Evolutionary conservation across 495 filamentous ascomycete genomes (phyloP), one percentile per base, ranked within the genome.

Genomic region (Amniculicola lignicola): DNA sequence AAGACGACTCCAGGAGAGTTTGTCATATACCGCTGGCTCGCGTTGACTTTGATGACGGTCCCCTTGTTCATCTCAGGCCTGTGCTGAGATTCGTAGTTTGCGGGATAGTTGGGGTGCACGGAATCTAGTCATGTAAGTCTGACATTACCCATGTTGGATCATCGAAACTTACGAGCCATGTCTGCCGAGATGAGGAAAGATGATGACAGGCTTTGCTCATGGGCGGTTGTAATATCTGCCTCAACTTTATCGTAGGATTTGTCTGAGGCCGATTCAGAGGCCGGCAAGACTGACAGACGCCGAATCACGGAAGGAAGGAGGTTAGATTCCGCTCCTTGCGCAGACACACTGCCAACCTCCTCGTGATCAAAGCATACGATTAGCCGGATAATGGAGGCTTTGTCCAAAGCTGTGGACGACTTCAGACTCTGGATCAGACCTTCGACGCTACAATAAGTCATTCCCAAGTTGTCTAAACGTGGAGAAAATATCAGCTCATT

Each of bases 341-440:
- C 90, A 7, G 87, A 92, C 28, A 78, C 79, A 58, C 88, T 94
- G 40, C 93, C 94, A 64, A 97, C 91, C 66, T 99, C 93, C 69
- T 99, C 93, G 74, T 99, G 93, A 69, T 99, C 93, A 69, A 97
- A 99, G 62, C 90, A 83, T 19, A 89, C 82, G 63, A 96, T 85
- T 10, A 99, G 76, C 21, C 93, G 89, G 64, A 97, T 96, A 33
- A 79, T 82, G 2, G 80, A 72, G 61, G 96, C 93, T 15, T 85
- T 69, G 25, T 90, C 82, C 27, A 97, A 77, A 0, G 81, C 72
- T 1, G 76, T 71, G 2, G 76, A 59, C 3, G 78, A 72, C n/a
- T 71, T 72, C n/a, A 92, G 70, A 1, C 90, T 95, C 33, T 84
- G 77, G 62, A 97, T 90, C 50, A 99, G 76, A 57, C 87, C 88